phyloP scores from a whole-genome alignment of 805 yeast genomes.

The Candida insectorum region DNA sequence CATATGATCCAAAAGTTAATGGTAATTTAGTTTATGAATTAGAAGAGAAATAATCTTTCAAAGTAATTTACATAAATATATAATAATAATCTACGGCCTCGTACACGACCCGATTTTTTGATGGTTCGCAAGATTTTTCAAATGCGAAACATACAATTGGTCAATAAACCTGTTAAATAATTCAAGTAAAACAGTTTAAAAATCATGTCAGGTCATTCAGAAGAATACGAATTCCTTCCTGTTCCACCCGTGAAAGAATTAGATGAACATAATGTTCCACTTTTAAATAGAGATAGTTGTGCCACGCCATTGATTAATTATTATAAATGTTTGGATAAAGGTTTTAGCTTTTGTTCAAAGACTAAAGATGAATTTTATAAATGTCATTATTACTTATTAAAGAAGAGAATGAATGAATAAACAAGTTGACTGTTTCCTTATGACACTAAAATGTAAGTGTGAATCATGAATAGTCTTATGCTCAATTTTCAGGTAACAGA shows the following conservation, averaged over 20 bases:
- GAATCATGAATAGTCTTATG: too few species aligned
- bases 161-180: too few species aligned
- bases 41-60: conserved; percentile 48
- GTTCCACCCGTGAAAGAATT: conserved; percentile 22
- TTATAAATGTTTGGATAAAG: conserved; percentile 43
- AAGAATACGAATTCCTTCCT: conserved; percentile 9
- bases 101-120: not conserved
- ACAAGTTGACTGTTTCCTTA: not conserved
- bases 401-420: conserved; percentile 33
- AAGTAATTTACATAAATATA: too few species aligned
- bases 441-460: not conserved
- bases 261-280: conserved; percentile 40
- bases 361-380: conserved; percentile 43
- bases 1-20: conserved; percentile 69
- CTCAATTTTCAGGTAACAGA: too few species aligned
- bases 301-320: conserved; percentile 41
- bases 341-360: conserved; percentile 35
- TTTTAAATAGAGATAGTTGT: conserved; percentile 42
- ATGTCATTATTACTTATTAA: conserved; percentile 41
- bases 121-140: not conserved
- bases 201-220: conserved; percentile 5
- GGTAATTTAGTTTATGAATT: conserved; percentile 50
- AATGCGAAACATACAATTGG: conserved; percentile 7
- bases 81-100: not conserved
- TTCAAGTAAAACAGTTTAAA: not conserved